A percentile compares a stretch with the other conserved stretches of the same genome.
These are phyloP conservation scores for Verbena officinalis DNA, from an alignment of 257 asterid species.

Conservation along the genomic window DNA sequence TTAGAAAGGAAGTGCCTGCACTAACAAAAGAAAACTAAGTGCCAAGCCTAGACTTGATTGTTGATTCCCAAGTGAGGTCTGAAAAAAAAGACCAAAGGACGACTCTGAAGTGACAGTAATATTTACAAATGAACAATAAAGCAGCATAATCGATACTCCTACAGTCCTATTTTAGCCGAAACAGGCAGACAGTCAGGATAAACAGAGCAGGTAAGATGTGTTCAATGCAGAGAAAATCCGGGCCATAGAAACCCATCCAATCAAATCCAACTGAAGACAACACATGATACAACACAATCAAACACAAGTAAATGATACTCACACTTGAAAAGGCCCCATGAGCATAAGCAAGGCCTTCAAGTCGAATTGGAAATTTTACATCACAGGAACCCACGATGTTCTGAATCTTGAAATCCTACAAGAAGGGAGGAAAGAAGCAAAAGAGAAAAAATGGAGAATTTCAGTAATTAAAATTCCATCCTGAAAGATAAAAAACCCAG, in stretches of 20 bases:
- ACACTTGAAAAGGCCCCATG: conserved; percentile 86
- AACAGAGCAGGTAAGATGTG: conserved; percentile 4
- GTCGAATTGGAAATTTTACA: conserved; percentile 75
- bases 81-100: not conserved
- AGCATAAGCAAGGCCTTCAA: conserved; percentile 78
- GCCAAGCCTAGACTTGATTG: not conserved
- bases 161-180: not conserved
- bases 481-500: not conserved
- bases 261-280: conserved; percentile 2
- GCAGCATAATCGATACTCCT: not conserved
- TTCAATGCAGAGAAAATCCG: not conserved
- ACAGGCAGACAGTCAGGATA: not conserved
- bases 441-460: not conserved
- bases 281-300: not conserved
- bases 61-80: too few relatives aligned
- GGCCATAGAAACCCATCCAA: not conserved
- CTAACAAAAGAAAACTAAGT: too few relatives aligned
- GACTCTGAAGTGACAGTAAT: not conserved
- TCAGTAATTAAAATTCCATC: not conserved
- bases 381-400: conserved; percentile 82
- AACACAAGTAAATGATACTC: conserved; percentile 36
- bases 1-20: not conserved
- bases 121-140: not conserved
- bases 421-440: not conserved
- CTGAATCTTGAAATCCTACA: conserved; percentile 79